Base-by-base conservation (phyloP, 768 basidiomycete species). In the Mycena rosella region DNA sequence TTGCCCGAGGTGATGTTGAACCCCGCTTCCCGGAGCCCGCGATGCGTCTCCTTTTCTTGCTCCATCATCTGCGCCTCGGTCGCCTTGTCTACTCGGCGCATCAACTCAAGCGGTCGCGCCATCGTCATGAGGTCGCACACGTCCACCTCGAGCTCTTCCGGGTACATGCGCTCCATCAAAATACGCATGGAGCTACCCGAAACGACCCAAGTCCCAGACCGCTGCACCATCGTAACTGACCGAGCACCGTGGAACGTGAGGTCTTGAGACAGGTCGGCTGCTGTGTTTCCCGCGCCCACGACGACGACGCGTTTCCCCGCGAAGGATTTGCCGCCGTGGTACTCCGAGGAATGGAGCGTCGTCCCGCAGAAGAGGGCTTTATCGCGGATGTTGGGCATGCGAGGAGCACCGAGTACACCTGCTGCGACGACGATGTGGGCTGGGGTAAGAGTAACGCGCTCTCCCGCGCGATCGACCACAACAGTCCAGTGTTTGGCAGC, bases 201-300 rank as follows among this genome's bases (percentile, higher is more conserved):
- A 8, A 78, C 61, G 15, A 83, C 78, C 60, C 76, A 79, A 17
- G 81, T 84, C 3, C 78, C 73, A 3, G 82, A 82, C 14, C 84
- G 79, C 56, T 84, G 82, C 22, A 84, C 75, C 81, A 85, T 83
- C 0, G 82, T 83, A 24, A 83, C 78, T 1, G 73, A 72, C 34
- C 69, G 58, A 7, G 81, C 82, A 27, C 77, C 78, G 14, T 76
- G 74, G 15, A 72, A 59, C 1, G 71, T 65, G 3, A 82, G 74
- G 66, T 84, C 83, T 53, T 79, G 79, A 58, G 79, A 79, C 17
- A 83, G 71, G 65, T 83, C 81, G 20, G 81, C 79, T 3, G 80
- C 73, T 1, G 78, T 78, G 58, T 82, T 82, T n/a, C 79, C 81
- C 11, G 83, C 79, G 20, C 83, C 83, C 17, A 85, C 74, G 27